Percentiles rank a stretch among this genome's conserved stretches.
Conservation (phyloP, 768 basidiomycete genomes). For the Leucosporidium scottii region DNA sequence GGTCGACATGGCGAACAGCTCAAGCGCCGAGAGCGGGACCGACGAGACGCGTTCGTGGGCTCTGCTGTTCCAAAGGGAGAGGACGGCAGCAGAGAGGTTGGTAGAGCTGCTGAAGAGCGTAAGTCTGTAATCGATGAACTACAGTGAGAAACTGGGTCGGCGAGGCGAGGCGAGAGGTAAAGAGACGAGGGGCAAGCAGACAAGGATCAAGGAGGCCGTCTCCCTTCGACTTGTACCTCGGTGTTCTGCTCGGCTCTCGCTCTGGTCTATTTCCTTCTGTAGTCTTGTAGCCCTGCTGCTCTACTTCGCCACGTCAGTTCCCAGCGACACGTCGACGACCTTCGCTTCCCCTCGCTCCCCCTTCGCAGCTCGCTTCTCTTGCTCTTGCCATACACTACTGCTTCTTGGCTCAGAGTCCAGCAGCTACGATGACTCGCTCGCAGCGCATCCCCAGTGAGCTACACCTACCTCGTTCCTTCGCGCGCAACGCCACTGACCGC, state of each 20-base stretch:
- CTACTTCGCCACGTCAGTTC: no score
- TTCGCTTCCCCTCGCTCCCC: no score
- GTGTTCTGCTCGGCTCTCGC: no score
- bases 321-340: no score
- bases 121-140: neutral
- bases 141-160: neutral
- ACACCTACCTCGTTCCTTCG: neutral
- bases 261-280: no score
- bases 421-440: neutral
- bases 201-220: no score
- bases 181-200: no score
- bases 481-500: neutral
- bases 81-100: neutral
- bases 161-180: neutral
- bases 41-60: neutral
- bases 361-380: no score
- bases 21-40: neutral
- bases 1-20: neutral
- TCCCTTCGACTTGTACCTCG: no score
- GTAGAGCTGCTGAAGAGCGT: neutral
- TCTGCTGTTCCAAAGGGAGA: neutral
- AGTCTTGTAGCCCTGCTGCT: no score
- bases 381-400: no score
- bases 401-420: no score
- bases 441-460: neutral